Evolutionary conservation across 805 yeast species (phyloP), one percentile per base, ranked within the genome.

Genomic region (Starmerella tilneyi): DNA sequence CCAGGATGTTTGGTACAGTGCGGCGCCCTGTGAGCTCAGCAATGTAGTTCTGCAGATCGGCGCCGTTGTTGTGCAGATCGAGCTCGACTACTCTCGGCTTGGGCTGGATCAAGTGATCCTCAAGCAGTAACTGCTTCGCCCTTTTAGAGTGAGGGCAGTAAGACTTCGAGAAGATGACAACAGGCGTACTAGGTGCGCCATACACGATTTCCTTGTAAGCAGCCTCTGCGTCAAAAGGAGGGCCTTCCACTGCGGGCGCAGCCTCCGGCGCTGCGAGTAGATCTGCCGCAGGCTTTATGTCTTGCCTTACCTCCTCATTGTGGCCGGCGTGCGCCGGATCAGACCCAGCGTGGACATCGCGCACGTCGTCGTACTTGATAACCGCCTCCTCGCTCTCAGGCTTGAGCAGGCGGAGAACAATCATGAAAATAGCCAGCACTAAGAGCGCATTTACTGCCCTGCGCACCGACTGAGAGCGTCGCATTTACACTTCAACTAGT

Each of bases 1-100:
- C 74, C 44, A 84, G 69, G 17, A 92, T 74, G 59, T 92, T 92
- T 21, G 98, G 98, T 12, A 92, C 98, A 0, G 97, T 89, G 23
- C 65, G 65, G 55, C 96, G 76, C 6, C 92, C 94, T 4, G 94
- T 76, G 46, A 72, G 62, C 41, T 71, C 67, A 15, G 71, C 80
- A 43, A 92, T 70, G 62, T 81, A 80, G 15, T 68, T 74, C 63
- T 88, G 96, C 49, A 92, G 70, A 50, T 74, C 81, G 3, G 66
- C 61, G 1, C 96, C 96, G 60, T 84, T 72, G 41, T 72, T 69
- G 61, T 85, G 94, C 56, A 70, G 71, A 63, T 89, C 96, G 43
- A 89, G 69, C 59, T 89, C 97, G 15, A 89, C 84, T 44, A 83
- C 71, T 5, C 69, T 58, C 3, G 85, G 88, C 26, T 69, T 64